These are phyloP conservation scores for Aegilops tauschii DNA, from an alignment of 176 grass and related monocot species.

Conservation along the genomic window DNA sequence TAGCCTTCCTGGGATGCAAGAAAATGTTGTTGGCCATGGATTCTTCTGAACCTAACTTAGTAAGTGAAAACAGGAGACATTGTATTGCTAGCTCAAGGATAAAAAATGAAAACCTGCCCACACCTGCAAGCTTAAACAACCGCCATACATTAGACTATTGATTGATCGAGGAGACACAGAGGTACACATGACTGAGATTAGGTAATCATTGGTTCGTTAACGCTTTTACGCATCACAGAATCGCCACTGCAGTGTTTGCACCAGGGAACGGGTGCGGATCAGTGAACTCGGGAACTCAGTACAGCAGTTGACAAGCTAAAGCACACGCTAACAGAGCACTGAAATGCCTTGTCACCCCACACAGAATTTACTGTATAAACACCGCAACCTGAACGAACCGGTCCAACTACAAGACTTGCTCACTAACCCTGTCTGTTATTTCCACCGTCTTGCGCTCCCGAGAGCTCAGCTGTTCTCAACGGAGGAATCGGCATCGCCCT, in stretches of 20 bases:
- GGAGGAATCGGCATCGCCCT: not conserved
- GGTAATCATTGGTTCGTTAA: not conserved
- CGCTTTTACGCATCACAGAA: not conserved
- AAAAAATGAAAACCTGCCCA: not conserved
- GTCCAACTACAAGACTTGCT: not conserved
- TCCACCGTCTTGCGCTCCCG: not conserved
- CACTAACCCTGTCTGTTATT: slow-evolving; percentile 17
- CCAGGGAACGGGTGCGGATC: not conserved
- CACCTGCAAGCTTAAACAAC: not conserved
- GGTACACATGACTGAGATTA: not conserved
- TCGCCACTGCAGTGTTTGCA: not conserved
- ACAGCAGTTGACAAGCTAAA: not conserved
- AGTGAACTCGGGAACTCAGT: not conserved
- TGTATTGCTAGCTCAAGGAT: not conserved
- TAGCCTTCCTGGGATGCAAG: no score
- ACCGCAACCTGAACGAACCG: slow-evolving; percentile 2
- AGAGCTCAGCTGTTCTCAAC: slow-evolving; percentile 18
- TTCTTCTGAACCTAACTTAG: no score
- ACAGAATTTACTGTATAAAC: not conserved
- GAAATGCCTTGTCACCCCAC: not conserved
- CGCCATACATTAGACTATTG: not conserved
- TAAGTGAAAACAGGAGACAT: no score
- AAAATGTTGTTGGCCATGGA: no score
- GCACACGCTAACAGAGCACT: not conserved
- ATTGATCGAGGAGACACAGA: not conserved